These are phyloP conservation scores for Mycotypha africana DNA, from an alignment of 371 early-diverging fungal species.

Conservation along the genomic window DNA sequence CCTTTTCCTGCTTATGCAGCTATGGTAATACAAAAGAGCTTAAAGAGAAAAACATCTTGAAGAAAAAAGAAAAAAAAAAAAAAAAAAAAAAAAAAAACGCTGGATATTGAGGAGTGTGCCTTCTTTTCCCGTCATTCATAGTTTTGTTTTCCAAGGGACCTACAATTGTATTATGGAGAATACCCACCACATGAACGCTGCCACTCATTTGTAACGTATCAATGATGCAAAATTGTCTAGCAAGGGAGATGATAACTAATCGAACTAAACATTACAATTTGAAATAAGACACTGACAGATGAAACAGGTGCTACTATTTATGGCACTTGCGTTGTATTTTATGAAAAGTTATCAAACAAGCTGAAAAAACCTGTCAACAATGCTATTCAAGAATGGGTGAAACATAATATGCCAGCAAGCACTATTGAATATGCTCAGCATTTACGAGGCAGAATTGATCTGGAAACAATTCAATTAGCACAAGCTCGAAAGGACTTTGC, in stretches of 20 bases:
- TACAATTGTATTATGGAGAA: conserved; percentile 47
- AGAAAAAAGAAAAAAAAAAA: background rate
- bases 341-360: conserved; percentile 48
- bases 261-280: no score
- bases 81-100: background rate
- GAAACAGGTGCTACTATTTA: conserved; percentile 62
- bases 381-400: conserved; percentile 46
- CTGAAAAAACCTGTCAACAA: conserved; percentile 42
- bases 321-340: conserved; percentile 67
- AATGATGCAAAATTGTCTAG: no score
- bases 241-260: no score
- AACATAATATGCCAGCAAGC: conserved; percentile 45
- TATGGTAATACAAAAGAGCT: conserved; percentile 57
- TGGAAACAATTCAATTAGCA: conserved; percentile 21
- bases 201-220: conserved; percentile 75
- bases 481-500: conserved; percentile 6
- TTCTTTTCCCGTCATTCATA: conserved; percentile 19
- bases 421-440: conserved; percentile 53
- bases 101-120: background rate
- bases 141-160: conserved; percentile 79
- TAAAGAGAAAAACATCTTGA: no score
- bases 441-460: conserved; percentile 37
- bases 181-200: conserved; percentile 55
- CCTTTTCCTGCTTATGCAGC: conserved; percentile 59
- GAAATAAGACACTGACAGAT: conserved; percentile 70